phyloP scores from a whole-genome alignment of 768 basidiomycete species.

The Kwoniella europaea region DNA sequence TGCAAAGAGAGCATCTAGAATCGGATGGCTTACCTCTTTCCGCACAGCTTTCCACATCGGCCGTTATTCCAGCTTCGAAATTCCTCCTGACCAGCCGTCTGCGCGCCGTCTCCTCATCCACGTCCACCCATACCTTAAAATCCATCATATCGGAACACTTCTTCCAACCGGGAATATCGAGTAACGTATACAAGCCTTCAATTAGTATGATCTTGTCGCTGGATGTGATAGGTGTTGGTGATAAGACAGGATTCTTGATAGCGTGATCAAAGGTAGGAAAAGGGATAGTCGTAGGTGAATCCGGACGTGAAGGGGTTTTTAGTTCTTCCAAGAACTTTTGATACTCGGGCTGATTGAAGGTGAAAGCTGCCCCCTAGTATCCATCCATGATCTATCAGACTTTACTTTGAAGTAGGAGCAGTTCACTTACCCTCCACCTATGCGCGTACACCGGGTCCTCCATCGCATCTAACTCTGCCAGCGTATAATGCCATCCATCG shows the following conservation, averaged over 20 bases:
- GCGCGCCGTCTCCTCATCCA: slow-evolving; percentile 66
- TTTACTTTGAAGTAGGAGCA: background rate
- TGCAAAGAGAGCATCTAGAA: too few species aligned
- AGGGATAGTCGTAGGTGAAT: slow-evolving; percentile 52
- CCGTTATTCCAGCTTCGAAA: slow-evolving; percentile 75
- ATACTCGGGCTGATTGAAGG: slow-evolving; percentile 82
- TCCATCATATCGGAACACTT: slow-evolving; percentile 71
- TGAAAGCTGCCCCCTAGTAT: slow-evolving; percentile 76
- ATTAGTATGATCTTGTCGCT: slow-evolving; percentile 78
- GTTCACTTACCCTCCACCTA: slow-evolving; percentile 64
- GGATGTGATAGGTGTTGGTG: slow-evolving; percentile 67
- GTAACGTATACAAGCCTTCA: slow-evolving; percentile 84
- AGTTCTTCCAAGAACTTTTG: slow-evolving; percentile 66
- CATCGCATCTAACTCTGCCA: slow-evolving; percentile 70
- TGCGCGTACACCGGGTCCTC: slow-evolving; percentile 75
- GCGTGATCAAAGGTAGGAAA: slow-evolving; percentile 89
- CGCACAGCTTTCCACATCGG: slow-evolving; percentile 63
- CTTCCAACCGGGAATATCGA: slow-evolving; percentile 75
- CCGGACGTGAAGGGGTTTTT: background rate
- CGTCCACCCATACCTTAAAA: slow-evolving; percentile 75
- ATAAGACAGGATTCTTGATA: slow-evolving; percentile 77
- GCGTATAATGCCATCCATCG: slow-evolving; percentile 91
- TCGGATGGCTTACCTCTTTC: slow-evolving; percentile 34
- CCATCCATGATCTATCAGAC: background rate
- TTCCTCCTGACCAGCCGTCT: slow-evolving; percentile 72